Evolutionary conservation across 345 rosid species (phyloP), one percentile per base, ranked within the genome.

Genomic region (Erysimum cheiranthoides): DNA sequence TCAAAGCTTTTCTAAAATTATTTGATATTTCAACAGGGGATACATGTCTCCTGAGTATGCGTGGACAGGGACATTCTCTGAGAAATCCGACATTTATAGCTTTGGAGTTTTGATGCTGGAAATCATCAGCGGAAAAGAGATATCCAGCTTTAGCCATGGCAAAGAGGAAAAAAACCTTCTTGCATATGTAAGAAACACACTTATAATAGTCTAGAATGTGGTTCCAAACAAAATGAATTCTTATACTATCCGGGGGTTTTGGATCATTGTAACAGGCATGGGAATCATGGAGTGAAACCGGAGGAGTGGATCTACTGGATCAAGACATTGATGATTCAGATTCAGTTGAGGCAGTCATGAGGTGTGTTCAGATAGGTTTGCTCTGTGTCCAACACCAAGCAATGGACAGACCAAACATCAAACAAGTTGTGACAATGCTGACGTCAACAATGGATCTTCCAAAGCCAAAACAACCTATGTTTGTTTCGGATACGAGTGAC

Each of bases 11-110:
- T 2, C 3, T 46, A 17, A 25, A 57, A 32, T 3, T 21, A 10
- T 72, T 28, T 1, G 28, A 13, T 47, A 47, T 6, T 10, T 0
- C 10, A 62, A 51, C 72, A 74, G 78, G 2, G 78, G 78, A 45
- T 74, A 80, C 62, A 82, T 84, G 87, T 70, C 87, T 61, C 85
- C 83, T 8, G 90, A 86, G 74, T 86, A 86, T 39, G 83, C 83
- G 0, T 68, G 80, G 43, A 79, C 81, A 28, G 85, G 88, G 3
- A 71, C 62, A 9, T 86, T 81, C 76, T 83, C 84, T 0, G 79
- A 79, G 51, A 84, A 86, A 56, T 84, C 84, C 0, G 86, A 84
- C 42, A 74, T 86, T 0, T 80, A 80, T 27, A 78, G 83, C 70
- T 86, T 82, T 3, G 83, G 83, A 9, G 89, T 84, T 21, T 8